Conservation (phyloP, 768 basidiomycete genomes). For the Pisolithus albus region DNA sequence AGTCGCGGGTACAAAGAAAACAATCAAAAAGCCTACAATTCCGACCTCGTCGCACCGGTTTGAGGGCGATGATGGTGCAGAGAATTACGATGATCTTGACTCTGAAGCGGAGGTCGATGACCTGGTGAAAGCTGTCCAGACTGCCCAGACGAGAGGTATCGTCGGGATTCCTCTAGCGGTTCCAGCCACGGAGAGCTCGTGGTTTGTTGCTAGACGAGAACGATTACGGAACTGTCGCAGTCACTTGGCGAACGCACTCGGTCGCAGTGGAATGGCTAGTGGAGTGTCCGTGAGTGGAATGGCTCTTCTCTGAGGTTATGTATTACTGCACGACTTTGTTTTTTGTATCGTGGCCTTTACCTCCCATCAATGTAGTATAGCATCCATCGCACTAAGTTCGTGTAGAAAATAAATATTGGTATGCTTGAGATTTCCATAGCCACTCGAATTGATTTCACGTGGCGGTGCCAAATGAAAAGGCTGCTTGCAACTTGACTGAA, state of each 20-base stretch:
- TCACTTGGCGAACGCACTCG: constrained; percentile 47
- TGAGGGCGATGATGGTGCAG: constrained; percentile 54
- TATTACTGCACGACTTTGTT: no score
- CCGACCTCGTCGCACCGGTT: constrained; percentile 45
- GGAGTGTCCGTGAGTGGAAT: constrained; percentile 9
- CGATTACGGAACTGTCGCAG: constrained; percentile 52
- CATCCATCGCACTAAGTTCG: no score
- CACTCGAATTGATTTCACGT: no score
- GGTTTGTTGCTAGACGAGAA: constrained; percentile 75
- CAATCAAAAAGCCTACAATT: constrained; percentile 54
- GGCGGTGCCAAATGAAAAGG: no score
- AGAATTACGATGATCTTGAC: constrained; percentile 74
- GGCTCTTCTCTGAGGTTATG: background rate
- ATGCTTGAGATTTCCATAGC: no score
- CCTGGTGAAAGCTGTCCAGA: constrained; percentile 54
- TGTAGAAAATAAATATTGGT: no score
- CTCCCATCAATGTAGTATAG: no score
- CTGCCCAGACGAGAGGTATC: constrained; percentile 49
- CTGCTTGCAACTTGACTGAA: background rate
- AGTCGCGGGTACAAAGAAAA: constrained; percentile 47
- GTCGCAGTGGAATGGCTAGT: constrained; percentile 18
- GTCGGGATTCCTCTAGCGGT: constrained; percentile 64
- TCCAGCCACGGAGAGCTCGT: constrained; percentile 67
- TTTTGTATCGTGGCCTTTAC: background rate
- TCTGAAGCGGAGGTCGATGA: constrained; percentile 82